Evolutionary conservation across 345 rosid species (phyloP).

Genomic region (Garcia nutans): DNA sequence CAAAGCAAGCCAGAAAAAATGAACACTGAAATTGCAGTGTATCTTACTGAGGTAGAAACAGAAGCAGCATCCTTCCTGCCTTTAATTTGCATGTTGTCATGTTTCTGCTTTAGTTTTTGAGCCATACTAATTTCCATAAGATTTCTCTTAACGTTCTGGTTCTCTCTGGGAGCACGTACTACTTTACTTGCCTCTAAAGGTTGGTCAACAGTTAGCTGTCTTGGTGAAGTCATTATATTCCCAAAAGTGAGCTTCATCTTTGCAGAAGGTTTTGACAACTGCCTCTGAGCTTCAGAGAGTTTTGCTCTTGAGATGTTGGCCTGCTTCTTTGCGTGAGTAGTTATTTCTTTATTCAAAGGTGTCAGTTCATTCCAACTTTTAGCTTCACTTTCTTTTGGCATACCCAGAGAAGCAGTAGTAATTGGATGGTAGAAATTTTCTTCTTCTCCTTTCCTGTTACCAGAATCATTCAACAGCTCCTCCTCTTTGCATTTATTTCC

Average conservation of each 20-base stretch:
- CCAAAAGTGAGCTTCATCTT: slow-evolving; percentile 23
- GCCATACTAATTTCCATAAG: slow-evolving; percentile 10
- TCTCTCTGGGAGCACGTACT: slow-evolving; percentile 34
- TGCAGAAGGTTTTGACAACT: slow-evolving; percentile 27
- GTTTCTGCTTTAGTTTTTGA: slow-evolving; percentile 38
- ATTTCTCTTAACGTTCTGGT: slow-evolving; percentile 38
- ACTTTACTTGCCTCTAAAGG: slow-evolving; percentile 32
- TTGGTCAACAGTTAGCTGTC: slow-evolving; percentile 34
- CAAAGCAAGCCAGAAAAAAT: background rate
- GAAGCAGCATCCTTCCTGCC: slow-evolving; percentile 35
- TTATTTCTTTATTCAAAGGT: slow-evolving; percentile 24
- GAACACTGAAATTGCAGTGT: background rate
- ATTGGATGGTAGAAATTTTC: slow-evolving; percentile 18
- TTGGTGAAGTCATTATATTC: slow-evolving; percentile 32
- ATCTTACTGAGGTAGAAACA: slow-evolving; percentile 37
- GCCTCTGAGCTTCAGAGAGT: slow-evolving; percentile 28
- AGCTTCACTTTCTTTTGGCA: slow-evolving; percentile 33
- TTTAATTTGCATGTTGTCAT: slow-evolving; percentile 29
- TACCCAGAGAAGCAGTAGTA: slow-evolving; percentile 13
- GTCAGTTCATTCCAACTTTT: slow-evolving; percentile 24
- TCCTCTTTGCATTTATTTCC: slow-evolving; percentile 22
- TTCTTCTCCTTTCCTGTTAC: slow-evolving; percentile 20
- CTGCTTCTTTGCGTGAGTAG: slow-evolving; percentile 19
- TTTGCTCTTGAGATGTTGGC: slow-evolving; percentile 15
- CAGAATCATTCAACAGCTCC: slow-evolving; percentile 22